phyloP scores from a whole-genome alignment of 2,329 filamentous ascomycete genomes.

The Epichloe amarillans region DNA sequence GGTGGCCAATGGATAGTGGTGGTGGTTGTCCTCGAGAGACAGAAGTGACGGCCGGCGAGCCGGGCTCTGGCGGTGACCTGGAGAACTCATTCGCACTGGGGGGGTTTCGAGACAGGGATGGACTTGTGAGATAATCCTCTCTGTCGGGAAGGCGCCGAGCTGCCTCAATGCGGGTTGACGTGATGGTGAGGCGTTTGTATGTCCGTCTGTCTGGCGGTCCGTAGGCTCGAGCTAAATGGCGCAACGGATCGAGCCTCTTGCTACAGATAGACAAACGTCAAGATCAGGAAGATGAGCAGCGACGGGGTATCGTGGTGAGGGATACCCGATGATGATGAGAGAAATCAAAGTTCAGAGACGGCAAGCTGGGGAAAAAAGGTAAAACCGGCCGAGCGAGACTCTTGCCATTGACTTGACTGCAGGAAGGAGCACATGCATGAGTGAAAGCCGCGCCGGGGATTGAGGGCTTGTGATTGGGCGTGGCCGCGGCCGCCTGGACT shows the following conservation, averaged over 20 bases:
- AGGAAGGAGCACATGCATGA: background rate
- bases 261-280: no score
- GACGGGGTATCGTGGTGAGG: background rate
- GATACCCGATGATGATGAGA: background rate
- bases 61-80: constrained; percentile 13
- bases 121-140: background rate
- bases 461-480: background rate
- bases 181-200: background rate
- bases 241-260: background rate
- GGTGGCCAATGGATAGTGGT: constrained; percentile 20
- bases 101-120: background rate
- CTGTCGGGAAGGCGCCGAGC: background rate
- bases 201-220: background rate
- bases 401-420: background rate
- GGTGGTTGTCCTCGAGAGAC: constrained; percentile 18
- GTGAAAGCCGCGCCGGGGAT: background rate
- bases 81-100: constrained; percentile 15
- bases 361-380: background rate
- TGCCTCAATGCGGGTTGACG: background rate
- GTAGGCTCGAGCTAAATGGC: background rate
- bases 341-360: background rate
- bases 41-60: constrained; percentile 20
- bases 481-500: background rate
- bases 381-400: background rate
- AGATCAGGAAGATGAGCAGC: no score